phyloP scores from a whole-genome alignment of 805 yeast genomes.

The Monosporozyma unispora region DNA sequence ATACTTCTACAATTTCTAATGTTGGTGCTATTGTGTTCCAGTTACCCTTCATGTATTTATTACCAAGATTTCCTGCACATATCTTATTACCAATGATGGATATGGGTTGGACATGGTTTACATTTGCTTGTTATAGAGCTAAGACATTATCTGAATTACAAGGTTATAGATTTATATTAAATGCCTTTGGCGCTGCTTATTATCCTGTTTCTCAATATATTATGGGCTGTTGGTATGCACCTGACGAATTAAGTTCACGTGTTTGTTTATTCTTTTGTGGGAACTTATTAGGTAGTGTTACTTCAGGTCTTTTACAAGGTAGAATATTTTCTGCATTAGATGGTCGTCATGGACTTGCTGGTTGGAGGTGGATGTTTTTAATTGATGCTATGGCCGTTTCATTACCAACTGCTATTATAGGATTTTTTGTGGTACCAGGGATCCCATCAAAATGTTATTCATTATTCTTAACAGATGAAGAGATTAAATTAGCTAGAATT shows the following conservation, averaged over 20 bases:
- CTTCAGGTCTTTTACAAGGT: slow-evolving; percentile 46
- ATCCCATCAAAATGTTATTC: slow-evolving; percentile 56
- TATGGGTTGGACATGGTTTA: slow-evolving; percentile 59
- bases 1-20: slow-evolving; percentile 49
- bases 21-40: slow-evolving; percentile 58
- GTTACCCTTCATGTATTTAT: slow-evolving; percentile 54
- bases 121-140: slow-evolving; percentile 46
- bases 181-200: slow-evolving; percentile 61
- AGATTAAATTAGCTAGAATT: slow-evolving; percentile 43
- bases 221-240: slow-evolving; percentile 52
- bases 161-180: slow-evolving; percentile 58
- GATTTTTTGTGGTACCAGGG: slow-evolving; percentile 43
- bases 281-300: slow-evolving; percentile 38
- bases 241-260: slow-evolving; percentile 51
- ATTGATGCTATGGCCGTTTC: slow-evolving; percentile 48
- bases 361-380: slow-evolving; percentile 65
- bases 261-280: slow-evolving; percentile 58
- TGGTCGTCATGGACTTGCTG: slow-evolving; percentile 39
- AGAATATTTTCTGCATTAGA: slow-evolving; percentile 34
- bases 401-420: slow-evolving; percentile 42
- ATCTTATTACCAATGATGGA: slow-evolving; percentile 44
- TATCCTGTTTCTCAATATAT: slow-evolving; percentile 55
- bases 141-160: slow-evolving; percentile 43
- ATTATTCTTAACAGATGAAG: slow-evolving; percentile 47
- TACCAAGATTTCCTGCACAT: slow-evolving; percentile 49